Evolutionary conservation across 2,329 filamentous ascomycete species (phyloP).

Genomic region (Ophiostoma sp.): DNA sequence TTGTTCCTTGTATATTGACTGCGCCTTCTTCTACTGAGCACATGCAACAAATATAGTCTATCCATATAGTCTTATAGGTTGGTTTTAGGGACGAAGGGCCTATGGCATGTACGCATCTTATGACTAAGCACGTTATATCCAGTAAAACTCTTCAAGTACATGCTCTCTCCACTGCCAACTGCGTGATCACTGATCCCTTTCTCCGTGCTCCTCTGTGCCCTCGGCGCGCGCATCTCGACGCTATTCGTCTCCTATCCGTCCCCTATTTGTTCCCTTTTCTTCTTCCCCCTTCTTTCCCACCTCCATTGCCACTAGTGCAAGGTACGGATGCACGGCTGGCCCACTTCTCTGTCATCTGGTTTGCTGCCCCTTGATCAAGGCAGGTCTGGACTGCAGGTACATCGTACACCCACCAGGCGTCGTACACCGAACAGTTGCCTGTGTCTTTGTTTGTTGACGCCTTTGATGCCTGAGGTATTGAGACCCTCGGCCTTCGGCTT

Average conservation of each 20-base stretch:
- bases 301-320: slow-evolving; percentile 26
- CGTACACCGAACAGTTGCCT: no score
- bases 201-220: background rate
- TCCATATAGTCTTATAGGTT: background rate
- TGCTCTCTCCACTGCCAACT: no score
- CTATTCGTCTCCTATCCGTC: background rate
- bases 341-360: slow-evolving; percentile 13
- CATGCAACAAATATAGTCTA: background rate
- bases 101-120: background rate
- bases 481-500: no score
- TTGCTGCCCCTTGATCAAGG: background rate
- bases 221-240: background rate
- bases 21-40: background rate
- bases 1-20: slow-evolving; percentile 8
- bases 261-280: background rate
- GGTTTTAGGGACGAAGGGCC: no score
- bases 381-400: background rate
- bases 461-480: no score
- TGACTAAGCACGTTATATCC: slow-evolving; percentile 1
- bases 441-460: no score
- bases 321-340: slow-evolving; percentile 21
- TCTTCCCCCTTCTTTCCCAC: slow-evolving; percentile 10
- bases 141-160: slow-evolving; percentile 8
- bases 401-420: no score
- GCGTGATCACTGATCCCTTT: slow-evolving; percentile 1